Base-by-base conservation (phyloP, 768 basidiomycete genomes). In the Xanthoconium purpureum region DNA sequence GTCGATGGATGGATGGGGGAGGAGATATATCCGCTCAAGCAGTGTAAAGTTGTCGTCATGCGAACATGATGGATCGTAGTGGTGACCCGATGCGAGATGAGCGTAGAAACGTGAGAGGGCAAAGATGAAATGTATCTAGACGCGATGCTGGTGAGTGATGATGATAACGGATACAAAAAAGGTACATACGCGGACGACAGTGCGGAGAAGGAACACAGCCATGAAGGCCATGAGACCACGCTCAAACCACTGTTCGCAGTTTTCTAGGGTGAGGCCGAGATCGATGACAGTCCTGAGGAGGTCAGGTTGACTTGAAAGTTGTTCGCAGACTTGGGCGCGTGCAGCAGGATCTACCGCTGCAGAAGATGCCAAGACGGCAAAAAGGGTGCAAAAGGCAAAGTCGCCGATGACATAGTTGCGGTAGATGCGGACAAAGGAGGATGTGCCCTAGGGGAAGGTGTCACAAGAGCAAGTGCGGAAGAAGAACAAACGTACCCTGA, bases 371-470 rank as follows among this genome's bases (percentile, higher is more conserved):
- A 84, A 52, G 15, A 78, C 66, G 12, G 86, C 80, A 40, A 81
- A 79, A 52, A 88, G 74, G 7, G 83, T 77, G 69, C 83, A 82
- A 71, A 89, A 87, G 5, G 80, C 79, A 65, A 91, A 84, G 72
- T 91, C 89, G 50, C 86, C 89, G 59, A 89, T 84, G 54, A 88
- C 83, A 61, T 86, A 91, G 74, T 89, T 89, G 58, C 89, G 84
- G 74, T 90, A 92, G 62, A 92, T 84, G 52, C 87, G 87, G 49
- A 92, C 82, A 59, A 84, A 82, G 1, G 82, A 73, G 5, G 84
- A 76, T 58, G 81, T 81, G 65, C 76, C 80, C 89, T 91, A 61
- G 12, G 13, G n/a, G 18, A 15, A 24, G 28, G 32, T 35, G 33
- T 54, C 10, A 60, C 53, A 44, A 1, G 49, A 17, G 29, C 28